These are phyloP conservation scores for Lachnum nothofagi DNA, from an alignment of 2,329 filamentous ascomycete genomes.

Conservation along the genomic window DNA sequence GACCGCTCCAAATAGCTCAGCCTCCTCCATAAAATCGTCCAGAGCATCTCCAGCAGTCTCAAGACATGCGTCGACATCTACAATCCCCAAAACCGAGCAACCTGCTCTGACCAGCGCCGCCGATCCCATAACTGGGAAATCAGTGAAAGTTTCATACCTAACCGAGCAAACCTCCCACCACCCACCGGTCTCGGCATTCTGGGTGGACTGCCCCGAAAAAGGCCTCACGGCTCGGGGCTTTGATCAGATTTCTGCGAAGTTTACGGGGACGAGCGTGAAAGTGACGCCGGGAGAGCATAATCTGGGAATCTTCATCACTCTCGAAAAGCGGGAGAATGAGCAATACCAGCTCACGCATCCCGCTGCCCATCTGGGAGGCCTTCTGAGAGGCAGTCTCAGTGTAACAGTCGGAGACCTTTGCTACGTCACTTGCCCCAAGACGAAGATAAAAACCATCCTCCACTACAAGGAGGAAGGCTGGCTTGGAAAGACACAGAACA, in stretches of 20 bases:
- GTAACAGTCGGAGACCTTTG: constrained; percentile 87
- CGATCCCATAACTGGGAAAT: constrained; percentile 32
- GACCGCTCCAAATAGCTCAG: constrained; percentile 19
- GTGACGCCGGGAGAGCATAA: constrained; percentile 91
- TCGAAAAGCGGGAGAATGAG: constrained; percentile 76
- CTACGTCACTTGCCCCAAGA: constrained; percentile 84
- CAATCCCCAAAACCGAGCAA: constrained; percentile 15
- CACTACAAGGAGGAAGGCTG: constrained; percentile 93
- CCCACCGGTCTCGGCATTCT: constrained; percentile 93
- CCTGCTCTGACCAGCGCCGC: not conserved
- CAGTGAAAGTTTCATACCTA: constrained; percentile 81
- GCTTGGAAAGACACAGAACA: constrained; percentile 87
- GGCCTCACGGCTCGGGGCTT: constrained; percentile 84
- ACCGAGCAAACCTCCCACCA: constrained; percentile 98
- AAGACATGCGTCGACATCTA: constrained; percentile 19
- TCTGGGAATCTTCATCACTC: constrained; percentile 86
- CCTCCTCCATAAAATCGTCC: constrained; percentile 29
- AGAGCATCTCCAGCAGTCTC: constrained; percentile 18
- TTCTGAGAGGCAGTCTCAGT: constrained; percentile 80
- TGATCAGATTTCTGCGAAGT: constrained; percentile 95
- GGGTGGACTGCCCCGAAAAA: constrained; percentile 85
- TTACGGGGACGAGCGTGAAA: constrained; percentile 90
- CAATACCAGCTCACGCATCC: constrained; percentile 94
- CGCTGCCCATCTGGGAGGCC: constrained; percentile 82
- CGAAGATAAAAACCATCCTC: constrained; percentile 83